These are phyloP conservation scores for Trichoderma atroviride DNA, from an alignment of 2,329 filamentous ascomycete species.

Conservation along the genomic window DNA sequence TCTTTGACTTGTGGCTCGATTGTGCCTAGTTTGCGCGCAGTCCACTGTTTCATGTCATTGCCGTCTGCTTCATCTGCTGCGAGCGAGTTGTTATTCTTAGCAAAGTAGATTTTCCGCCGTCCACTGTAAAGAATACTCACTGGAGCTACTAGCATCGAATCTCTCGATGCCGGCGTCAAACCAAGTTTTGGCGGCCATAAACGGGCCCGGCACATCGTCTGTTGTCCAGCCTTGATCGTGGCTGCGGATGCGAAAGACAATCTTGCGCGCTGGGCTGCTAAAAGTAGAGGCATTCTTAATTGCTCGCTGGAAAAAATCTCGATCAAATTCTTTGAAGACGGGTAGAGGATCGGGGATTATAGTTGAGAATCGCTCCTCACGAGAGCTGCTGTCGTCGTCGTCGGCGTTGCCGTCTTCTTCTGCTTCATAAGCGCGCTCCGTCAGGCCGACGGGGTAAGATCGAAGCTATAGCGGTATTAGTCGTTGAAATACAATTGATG, in stretches of 20 bases:
- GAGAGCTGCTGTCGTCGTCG: too few relatives aligned
- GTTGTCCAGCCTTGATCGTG: constrained; percentile 62
- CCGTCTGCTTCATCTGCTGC: constrained; percentile 11
- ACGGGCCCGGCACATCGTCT: constrained; percentile 23
- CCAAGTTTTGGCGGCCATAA: constrained; percentile 60
- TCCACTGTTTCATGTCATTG: not conserved
- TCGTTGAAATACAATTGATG: not conserved
- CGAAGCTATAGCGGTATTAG: not conserved
- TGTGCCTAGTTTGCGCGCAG: constrained; percentile 12
- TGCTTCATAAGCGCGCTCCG: not conserved
- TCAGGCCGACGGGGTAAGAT: constrained; percentile 22
- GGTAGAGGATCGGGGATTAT: not conserved
- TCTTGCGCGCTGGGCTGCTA: constrained; percentile 57
- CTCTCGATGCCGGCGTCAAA: constrained; percentile 65
- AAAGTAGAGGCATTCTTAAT: constrained; percentile 46
- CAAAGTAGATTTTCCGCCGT: not conserved
- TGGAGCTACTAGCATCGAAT: constrained; percentile 44
- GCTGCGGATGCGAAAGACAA: constrained; percentile 62
- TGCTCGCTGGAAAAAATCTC: constrained; percentile 38
- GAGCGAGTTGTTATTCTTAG: not conserved
- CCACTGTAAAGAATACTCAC: not conserved
- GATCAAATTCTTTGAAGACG: constrained; percentile 22
- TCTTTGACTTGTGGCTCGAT: constrained; percentile 4
- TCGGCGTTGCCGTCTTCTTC: not conserved
- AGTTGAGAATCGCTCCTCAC: not conserved